phyloP scores from a whole-genome alignment of 78 protist genomes.

The Tieghemostelium lacteum region DNA sequence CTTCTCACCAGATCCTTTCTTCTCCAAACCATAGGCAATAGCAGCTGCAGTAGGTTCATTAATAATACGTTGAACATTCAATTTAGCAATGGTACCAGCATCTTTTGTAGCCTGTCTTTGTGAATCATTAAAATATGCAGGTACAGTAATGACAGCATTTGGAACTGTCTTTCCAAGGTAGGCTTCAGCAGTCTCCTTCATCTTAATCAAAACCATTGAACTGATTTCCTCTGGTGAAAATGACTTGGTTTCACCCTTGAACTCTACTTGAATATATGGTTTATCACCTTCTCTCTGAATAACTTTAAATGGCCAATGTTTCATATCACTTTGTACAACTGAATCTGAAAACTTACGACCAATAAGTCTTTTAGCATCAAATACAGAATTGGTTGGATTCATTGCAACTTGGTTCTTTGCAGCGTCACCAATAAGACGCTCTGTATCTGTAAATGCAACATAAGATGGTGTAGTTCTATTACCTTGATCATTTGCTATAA shows the following conservation, averaged over 20 bases:
- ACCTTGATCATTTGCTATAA: constrained; percentile 99
- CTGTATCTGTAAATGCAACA: constrained; percentile 98
- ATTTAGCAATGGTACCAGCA: constrained; percentile 98
- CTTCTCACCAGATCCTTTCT: constrained; percentile 87
- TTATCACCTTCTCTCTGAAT: constrained; percentile 87
- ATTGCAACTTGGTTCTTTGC: constrained; percentile 93
- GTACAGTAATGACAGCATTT: constrained; percentile 97
- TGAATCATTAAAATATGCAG: constrained; percentile 98
- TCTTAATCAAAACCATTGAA: constrained; percentile 97
- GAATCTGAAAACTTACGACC: constrained; percentile 96
- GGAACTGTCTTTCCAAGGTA: constrained; percentile 92
- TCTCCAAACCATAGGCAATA: constrained; percentile 98
- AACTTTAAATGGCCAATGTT: constrained; percentile 97
- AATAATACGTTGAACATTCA: constrained; percentile 96
- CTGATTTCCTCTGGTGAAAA: constrained; percentile 99
- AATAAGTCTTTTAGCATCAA: constrained; percentile 98
- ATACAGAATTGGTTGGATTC: constrained; percentile 98
- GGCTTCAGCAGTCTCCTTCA: no score
- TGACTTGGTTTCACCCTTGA: constrained; percentile 89
- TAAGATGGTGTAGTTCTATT: no score
- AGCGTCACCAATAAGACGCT: constrained; percentile 96
- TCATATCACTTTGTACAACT: constrained; percentile 95
- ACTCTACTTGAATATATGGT: constrained; percentile 93
- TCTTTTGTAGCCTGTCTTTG: constrained; percentile 99
- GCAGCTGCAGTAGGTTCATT: constrained; percentile 99